Evolutionary conservation across 164 flowering plant genomes (phyloP).

Genomic region (Paratinospora sagittata): DNA sequence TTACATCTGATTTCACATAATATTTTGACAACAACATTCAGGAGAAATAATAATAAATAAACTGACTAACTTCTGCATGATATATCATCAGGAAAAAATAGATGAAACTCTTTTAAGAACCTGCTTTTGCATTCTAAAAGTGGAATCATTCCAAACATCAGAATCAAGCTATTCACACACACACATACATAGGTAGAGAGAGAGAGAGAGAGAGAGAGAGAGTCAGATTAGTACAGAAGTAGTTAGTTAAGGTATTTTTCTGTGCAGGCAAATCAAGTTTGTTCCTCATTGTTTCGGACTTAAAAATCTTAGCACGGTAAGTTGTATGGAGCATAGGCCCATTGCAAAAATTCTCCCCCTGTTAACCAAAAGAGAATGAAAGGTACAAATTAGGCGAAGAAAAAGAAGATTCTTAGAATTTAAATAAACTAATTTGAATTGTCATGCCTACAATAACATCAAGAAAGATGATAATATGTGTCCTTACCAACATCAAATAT

Average conservation of each 20-base stretch:
- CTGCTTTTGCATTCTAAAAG: neutral
- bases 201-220: conserved; percentile 6
- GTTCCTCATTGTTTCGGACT: conserved; percentile 44
- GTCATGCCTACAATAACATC: neutral
- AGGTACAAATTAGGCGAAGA: neutral
- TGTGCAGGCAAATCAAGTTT: conserved; percentile 72
- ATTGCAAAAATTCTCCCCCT: conserved; percentile 30
- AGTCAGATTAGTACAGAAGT: conserved; percentile 73
- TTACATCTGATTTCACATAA: neutral
- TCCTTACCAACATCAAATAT: neutral
- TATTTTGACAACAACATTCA: neutral
- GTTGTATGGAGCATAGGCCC: conserved; percentile 20
- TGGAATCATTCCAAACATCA: neutral
- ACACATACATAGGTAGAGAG: neutral
- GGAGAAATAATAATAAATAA: neutral
- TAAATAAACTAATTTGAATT: neutral
- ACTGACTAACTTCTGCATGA: neutral
- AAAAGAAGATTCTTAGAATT: neutral
- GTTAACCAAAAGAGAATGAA: conserved; percentile 12
- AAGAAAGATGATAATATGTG: neutral
- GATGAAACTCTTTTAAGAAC: neutral
- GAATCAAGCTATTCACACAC: neutral
- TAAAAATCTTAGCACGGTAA: conserved; percentile 32
- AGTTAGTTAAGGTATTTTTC: conserved; percentile 84
- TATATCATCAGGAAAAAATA: neutral